phyloP scores from a whole-genome alignment of 306 rosid genomes.

The Medicago lupulina region DNA sequence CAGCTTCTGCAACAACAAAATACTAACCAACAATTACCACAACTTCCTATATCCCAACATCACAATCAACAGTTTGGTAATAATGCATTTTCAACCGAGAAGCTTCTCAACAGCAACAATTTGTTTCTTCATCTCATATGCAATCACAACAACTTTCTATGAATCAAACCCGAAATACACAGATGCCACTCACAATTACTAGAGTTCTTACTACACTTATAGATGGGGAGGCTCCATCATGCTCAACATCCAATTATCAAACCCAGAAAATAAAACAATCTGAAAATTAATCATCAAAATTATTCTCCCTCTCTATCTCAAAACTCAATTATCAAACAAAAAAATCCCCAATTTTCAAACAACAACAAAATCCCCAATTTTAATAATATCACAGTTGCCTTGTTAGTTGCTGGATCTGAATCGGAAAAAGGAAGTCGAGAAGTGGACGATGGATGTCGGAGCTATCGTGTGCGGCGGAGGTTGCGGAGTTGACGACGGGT shows the following conservation, averaged over 20 bases:
- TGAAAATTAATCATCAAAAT: no score
- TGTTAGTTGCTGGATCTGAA: no score
- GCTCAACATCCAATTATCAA: conserved; percentile 97
- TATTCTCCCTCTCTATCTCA: no score
- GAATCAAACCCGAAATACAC: conserved; percentile 67
- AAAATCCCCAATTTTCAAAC: no score
- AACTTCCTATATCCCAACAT: conserved; percentile 65
- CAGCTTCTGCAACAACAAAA: conserved; percentile 82
- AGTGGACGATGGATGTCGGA: no score
- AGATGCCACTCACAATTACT: conserved; percentile 64
- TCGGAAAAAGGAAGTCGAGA: no score
- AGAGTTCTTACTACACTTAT: conserved; percentile 83
- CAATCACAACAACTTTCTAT: conserved; percentile 73
- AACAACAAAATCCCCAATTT: no score
- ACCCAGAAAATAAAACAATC: no score
- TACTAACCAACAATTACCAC: conserved; percentile 62
- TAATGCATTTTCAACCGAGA: conserved; percentile 68
- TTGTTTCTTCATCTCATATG: conserved; percentile 62
- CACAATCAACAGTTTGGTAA: conserved; percentile 71
- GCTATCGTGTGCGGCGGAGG: no score
- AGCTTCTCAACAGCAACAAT: conserved; percentile 65
- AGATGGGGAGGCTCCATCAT: conserved; percentile 96
- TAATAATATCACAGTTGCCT: no score
- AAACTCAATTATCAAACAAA: no score
- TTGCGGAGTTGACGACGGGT: no score